Evolutionary conservation across 2,329 filamentous ascomycete species (phyloP).

Genomic region (Ophiostoma piceae): DNA sequence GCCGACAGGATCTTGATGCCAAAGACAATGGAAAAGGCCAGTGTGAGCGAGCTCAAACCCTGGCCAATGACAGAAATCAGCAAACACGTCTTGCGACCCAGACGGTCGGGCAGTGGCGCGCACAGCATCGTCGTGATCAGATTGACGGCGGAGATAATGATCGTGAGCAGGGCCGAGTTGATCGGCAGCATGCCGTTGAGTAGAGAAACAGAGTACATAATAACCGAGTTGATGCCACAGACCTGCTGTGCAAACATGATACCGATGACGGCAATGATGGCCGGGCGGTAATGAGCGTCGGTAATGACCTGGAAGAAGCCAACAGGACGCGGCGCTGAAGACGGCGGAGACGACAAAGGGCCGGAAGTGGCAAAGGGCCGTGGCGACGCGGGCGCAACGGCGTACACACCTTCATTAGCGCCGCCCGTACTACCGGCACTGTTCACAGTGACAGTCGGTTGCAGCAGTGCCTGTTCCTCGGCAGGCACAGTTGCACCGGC

Average conservation of each 20-base stretch:
- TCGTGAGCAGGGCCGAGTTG: constrained; percentile 77
- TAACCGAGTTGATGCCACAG: constrained; percentile 90
- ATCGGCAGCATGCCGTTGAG: constrained; percentile 74
- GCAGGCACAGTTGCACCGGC: constrained; percentile 34
- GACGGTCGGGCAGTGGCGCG: constrained; percentile 77
- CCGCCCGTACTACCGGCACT: neutral
- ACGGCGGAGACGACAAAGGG: constrained; percentile 17
- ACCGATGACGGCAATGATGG: constrained; percentile 76
- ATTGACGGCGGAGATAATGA: constrained; percentile 81
- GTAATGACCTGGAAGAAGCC: constrained; percentile 61
- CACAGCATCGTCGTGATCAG: constrained; percentile 75
- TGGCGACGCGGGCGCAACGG: constrained; percentile 27
- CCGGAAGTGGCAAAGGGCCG: neutral
- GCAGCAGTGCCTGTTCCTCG: constrained; percentile 68
- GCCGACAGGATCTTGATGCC: constrained; percentile 71
- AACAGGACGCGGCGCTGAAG: constrained; percentile 36
- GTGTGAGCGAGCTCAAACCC: constrained; percentile 67
- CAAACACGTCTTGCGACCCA: constrained; percentile 82
- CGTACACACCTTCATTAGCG: neutral
- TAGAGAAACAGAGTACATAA: constrained; percentile 96
- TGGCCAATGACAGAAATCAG: constrained; percentile 79
- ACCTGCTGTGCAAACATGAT: constrained; percentile 93
- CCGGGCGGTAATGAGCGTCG: constrained; percentile 63
- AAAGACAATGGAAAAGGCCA: constrained; percentile 75
- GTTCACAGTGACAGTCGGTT: constrained; percentile 22